Evolutionary conservation across 2,329 filamentous ascomycete genomes (phyloP).

Genomic region (Aspergillus clavatus): DNA sequence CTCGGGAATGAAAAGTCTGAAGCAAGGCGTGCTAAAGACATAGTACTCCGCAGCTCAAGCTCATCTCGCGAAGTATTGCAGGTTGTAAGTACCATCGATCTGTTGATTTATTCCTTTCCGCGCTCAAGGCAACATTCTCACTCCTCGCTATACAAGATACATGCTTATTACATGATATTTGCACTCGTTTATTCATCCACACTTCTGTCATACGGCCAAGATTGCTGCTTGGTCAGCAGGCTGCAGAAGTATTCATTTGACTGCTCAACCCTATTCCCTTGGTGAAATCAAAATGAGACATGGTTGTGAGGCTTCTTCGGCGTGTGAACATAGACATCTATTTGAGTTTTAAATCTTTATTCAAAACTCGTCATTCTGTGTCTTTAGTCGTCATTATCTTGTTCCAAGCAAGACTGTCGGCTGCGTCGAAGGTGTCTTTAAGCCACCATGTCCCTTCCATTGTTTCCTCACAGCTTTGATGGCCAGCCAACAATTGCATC

Average conservation of each 20-base stretch:
- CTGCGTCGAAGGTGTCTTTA: background rate
- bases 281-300: background rate
- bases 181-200: background rate
- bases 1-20: too few species aligned
- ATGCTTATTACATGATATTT: background rate
- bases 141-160: too few species aligned
- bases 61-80: too few species aligned
- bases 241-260: background rate
- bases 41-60: too few species aligned
- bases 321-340: background rate
- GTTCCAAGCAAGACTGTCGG: background rate
- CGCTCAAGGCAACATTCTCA: background rate
- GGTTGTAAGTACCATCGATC: background rate
- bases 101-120: background rate
- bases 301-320: background rate
- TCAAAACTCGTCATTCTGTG: background rate
- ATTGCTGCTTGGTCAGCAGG: background rate
- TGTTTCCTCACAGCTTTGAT: slow-evolving; percentile 2
- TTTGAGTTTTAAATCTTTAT: background rate
- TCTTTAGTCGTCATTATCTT: background rate
- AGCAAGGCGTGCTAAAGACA: background rate
- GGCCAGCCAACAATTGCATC: background rate
- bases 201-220: background rate
- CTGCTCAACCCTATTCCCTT: background rate
- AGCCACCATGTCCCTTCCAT: slow-evolving; percentile 9